These are phyloP conservation scores for Nicotiana tomentosiformis DNA, from an alignment of 257 asterid species.

Conservation along the genomic window DNA sequence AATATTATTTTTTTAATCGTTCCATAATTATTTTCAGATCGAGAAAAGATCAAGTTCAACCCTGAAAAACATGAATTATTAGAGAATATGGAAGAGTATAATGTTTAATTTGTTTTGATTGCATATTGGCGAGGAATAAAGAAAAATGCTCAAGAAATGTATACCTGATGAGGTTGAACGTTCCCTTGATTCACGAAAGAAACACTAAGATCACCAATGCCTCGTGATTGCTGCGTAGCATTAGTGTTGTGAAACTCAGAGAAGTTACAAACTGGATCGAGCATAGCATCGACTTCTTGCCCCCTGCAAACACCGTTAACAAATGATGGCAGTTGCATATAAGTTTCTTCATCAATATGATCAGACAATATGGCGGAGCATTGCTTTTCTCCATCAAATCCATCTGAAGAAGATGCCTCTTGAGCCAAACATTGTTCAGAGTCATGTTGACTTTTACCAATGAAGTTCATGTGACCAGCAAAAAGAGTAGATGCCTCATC, in stretches of 20 bases:
- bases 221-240: not conserved
- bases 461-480: not conserved
- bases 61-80: not conserved
- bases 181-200: not conserved
- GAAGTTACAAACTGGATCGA: not conserved
- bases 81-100: not conserved
- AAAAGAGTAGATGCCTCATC: not conserved
- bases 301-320: not conserved
- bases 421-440: not conserved
- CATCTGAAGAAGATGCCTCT: not conserved
- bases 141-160: not conserved
- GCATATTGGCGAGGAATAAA: not conserved
- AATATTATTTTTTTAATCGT: not conserved
- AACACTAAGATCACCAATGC: slow-evolving; percentile 1
- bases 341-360: too few species aligned
- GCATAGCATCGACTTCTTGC: not conserved
- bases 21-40: not conserved
- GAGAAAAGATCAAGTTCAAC: not conserved
- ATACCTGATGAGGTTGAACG: not conserved
- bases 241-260: not conserved
- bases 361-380: not conserved
- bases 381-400: not conserved
- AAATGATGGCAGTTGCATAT: not conserved
- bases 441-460: not conserved
- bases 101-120: not conserved